Evolutionary conservation across 345 rosid species (phyloP).

Genomic region (Populus davidiana): DNA sequence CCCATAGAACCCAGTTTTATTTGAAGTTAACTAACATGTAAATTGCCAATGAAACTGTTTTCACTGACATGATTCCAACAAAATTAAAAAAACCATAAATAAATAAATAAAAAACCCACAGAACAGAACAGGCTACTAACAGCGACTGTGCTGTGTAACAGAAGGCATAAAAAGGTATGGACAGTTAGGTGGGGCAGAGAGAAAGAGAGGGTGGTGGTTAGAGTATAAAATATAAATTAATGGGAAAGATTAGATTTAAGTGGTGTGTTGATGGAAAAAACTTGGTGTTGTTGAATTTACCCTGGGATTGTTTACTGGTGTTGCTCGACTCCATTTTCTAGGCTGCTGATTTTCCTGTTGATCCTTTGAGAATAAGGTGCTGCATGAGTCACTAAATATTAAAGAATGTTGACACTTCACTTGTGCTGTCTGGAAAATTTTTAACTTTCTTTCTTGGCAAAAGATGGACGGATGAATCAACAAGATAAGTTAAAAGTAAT

Average conservation of each 20-base stretch:
- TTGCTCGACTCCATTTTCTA: slow-evolving; percentile 6
- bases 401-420: not conserved
- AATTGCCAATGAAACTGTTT: not conserved
- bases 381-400: not conserved
- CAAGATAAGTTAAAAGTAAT: too few relatives aligned
- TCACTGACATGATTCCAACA: slow-evolving; percentile 11
- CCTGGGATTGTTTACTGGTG: slow-evolving; percentile 1
- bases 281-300: not conserved
- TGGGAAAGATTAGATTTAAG: not conserved
- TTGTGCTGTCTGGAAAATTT: not conserved
- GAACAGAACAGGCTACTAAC: not conserved
- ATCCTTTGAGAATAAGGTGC: slow-evolving; percentile 5
- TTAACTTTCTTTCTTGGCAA: too few relatives aligned
- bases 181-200: slow-evolving; percentile 16
- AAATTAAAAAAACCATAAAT: slow-evolving; percentile 10
- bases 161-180: slow-evolving; percentile 15
- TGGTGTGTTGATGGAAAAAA: not conserved
- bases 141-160: slow-evolving; percentile 4
- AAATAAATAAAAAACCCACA: not conserved
- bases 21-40: not conserved
- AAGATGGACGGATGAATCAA: too few relatives aligned
- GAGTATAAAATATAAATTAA: not conserved
- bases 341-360: slow-evolving; percentile 4
- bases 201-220: slow-evolving; percentile 6
- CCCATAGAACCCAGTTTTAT: slow-evolving; percentile 19